These are phyloP conservation scores for Xylaria sp. DNA, from an alignment of 2,329 filamentous ascomycete genomes.

Conservation along the genomic window DNA sequence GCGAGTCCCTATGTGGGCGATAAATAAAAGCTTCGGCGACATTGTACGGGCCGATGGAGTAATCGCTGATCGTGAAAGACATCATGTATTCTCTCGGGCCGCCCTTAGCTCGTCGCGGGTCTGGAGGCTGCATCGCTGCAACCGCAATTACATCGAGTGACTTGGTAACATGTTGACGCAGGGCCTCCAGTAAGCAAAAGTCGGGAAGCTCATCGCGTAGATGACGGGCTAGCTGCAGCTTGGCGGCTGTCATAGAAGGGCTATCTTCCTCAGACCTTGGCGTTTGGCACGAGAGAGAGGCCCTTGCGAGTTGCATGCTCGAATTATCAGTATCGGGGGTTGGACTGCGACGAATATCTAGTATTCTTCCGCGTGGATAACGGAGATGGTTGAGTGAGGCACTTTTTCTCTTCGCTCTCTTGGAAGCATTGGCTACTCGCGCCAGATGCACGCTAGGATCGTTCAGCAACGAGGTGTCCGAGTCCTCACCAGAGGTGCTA, in stretches of 20 bases:
- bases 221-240: constrained; percentile 57
- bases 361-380: constrained; percentile 27
- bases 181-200: constrained; percentile 61
- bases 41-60: constrained; percentile 60
- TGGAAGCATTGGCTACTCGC: constrained; percentile 40
- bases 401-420: constrained; percentile 27
- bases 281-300: constrained; percentile 40
- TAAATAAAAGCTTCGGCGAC: constrained; percentile 67
- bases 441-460: constrained; percentile 45
- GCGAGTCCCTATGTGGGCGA: constrained; percentile 65
- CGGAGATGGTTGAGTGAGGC: constrained; percentile 25
- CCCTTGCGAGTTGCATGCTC: constrained; percentile 44
- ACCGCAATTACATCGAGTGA: constrained; percentile 65
- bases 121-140: constrained; percentile 60
- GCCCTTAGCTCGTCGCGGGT: constrained; percentile 64
- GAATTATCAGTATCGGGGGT: constrained; percentile 38
- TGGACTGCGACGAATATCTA: constrained; percentile 28
- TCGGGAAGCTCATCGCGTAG: constrained; percentile 63
- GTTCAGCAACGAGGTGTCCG: constrained; percentile 24
- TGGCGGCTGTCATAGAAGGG: constrained; percentile 51
- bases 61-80: constrained; percentile 66
- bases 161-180: constrained; percentile 61
- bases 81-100: constrained; percentile 69
- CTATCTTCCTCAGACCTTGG: constrained; percentile 45
- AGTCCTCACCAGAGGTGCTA: constrained; percentile 30